These are phyloP conservation scores for Cucurbita argyrosperma DNA, from an alignment of 306 rosid species.

Conservation along the genomic window DNA sequence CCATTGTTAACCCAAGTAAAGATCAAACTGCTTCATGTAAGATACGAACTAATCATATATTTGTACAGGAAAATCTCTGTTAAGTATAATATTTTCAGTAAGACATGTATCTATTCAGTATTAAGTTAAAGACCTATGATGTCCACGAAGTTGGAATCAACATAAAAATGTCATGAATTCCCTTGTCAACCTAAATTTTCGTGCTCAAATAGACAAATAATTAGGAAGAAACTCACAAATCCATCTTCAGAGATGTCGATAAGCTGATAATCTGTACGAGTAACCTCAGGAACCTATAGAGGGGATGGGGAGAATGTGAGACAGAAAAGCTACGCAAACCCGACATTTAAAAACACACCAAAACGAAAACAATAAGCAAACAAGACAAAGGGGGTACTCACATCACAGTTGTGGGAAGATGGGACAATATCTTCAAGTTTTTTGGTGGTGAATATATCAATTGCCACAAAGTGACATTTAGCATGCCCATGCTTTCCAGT, in stretches of 20 bases:
- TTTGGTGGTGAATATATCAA: constrained; percentile 64
- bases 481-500: constrained; percentile 91
- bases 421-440: constrained; percentile 88
- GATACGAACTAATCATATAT: neutral
- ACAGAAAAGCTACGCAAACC: neutral
- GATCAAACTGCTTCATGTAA: neutral
- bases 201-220: neutral
- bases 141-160: neutral
- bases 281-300: constrained; percentile 72
- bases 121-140: neutral
- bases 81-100: neutral
- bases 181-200: neutral
- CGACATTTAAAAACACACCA: neutral
- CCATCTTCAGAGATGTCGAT: constrained; percentile 84
- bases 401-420: constrained; percentile 80
- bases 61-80: neutral
- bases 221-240: constrained; percentile 29
- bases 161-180: neutral
- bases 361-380: neutral
- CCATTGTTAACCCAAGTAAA: neutral
- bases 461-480: constrained; percentile 70
- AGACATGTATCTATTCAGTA: neutral
- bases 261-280: constrained; percentile 70
- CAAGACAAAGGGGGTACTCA: constrained; percentile 11
- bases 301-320: neutral